Evolutionary conservation across 345 rosid genomes (phyloP).

Genomic region (rapeseed (Brassica napus)): Da-Ae NC_063452.1:56974001-56974500

Average conservation of each 20-base stretch:
- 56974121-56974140: conserved; percentile 39
- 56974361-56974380: conserved; percentile 47
- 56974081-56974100: conserved; percentile 36
- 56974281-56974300: conserved; percentile 43
- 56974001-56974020: conserved; percentile 40
- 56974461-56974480: conserved; percentile 43
- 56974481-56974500: conserved; percentile 46
- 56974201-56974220: conserved; percentile 41
- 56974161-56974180: conserved; percentile 51
- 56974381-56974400: conserved; percentile 39
- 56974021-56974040: conserved; percentile 47
- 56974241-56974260: conserved; percentile 41
- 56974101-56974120: conserved; percentile 47
- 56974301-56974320: conserved; percentile 42
- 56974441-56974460: conserved; percentile 45
- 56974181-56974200: conserved; percentile 43
- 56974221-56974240: conserved; percentile 45
- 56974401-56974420: conserved; percentile 46
- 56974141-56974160: conserved; percentile 41
- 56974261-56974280: conserved; percentile 42
- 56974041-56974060: conserved; percentile 39
- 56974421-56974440: conserved; percentile 34
- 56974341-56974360: conserved; percentile 39
- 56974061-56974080: conserved; percentile 39
- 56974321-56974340: conserved; percentile 47